Evolutionary conservation across 169 alveolate genomes (phyloP), one percentile per base, ranked within the genome.

Genomic region (Plasmodium falciparum): DNA sequence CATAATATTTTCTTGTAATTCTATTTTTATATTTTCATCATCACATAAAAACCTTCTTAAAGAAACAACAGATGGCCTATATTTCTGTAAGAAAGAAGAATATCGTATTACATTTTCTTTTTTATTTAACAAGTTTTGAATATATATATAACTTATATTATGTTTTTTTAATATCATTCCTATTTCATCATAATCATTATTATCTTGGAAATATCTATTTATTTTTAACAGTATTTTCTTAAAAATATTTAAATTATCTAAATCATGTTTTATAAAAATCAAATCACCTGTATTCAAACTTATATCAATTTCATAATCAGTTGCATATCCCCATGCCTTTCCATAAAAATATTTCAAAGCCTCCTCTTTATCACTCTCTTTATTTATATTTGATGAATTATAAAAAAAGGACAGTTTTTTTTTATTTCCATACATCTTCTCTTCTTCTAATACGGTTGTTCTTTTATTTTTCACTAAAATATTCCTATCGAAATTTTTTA

Each of bases 321-420:
- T 85, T 6, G 92, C 59, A 65, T 85, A 85, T 61, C 92, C 92
- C 92, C 92, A 85, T 59, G 92, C 86, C 62, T 85, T 85, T 7
- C 92, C 92, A 65, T 85, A 85, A 72, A 71, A 85, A 54, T 85
- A 85, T 15, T 85, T 70, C 70, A 85, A 22, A 24, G 29, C 75
- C 47, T 85, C 92, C 43, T 76, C 89, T 11, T 13, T 13, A 13
- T 52, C 61, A 11, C 61, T n/a, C 13, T 52, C 61, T 52, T 52
- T n/a, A 15, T 20, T 22, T 61, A 4, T 33, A 15, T 20, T 61
- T 20, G 67, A 78, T 13, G 24, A 59, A n/a, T 59, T 22, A 24
- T 26, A 8, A 58, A 13, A 8, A 7, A 24, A 24, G 8, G 22
- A n/a, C 2, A 43, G 2, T 39, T n/a, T 20, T 47, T 17, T 50